A percentile compares a stretch with the other conserved stretches of the same genome.
Conservation (phyloP, 441 rosid genomes). For the Pelargonium australe region DNA sequence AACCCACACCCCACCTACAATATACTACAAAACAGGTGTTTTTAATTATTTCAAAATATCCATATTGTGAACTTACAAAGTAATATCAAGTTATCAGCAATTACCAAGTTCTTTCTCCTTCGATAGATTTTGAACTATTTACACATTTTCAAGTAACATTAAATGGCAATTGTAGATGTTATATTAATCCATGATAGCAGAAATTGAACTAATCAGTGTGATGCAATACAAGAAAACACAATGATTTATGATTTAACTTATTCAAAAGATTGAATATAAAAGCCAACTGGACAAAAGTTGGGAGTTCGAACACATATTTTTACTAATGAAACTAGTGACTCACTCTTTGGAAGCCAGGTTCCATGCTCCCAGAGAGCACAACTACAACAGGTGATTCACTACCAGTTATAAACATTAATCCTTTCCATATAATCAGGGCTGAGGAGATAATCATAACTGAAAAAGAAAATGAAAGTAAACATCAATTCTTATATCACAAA, state of each 20-base stretch:
- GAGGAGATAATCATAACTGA: constrained; percentile 65
- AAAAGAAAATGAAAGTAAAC: background rate
- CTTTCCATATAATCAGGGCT: constrained; percentile 82
- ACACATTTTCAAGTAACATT: too few species aligned
- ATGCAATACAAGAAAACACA: background rate
- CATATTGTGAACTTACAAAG: background rate
- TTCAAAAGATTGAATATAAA: background rate
- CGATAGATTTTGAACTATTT: background rate
- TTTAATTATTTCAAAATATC: too few species aligned
- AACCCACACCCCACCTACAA: background rate
- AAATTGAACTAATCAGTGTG: background rate
- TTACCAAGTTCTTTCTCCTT: background rate
- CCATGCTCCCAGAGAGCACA: constrained; percentile 84
- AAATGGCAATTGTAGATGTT: background rate
- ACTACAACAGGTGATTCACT: constrained; percentile 82
- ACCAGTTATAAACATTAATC: constrained; percentile 63
- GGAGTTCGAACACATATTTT: too few species aligned
- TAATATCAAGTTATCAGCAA: background rate
- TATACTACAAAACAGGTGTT: background rate
- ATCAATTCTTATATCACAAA: background rate
- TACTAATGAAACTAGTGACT: constrained; percentile 11
- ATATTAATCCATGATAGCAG: background rate
- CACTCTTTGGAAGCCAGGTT: constrained; percentile 81
- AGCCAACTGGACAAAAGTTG: too few species aligned
- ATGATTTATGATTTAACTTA: background rate